A percentile compares a stretch with the other conserved stretches of the same genome.
Evolutionary conservation across 768 basidiomycete genomes (phyloP).

Genomic region (Psilocybe cyanescens): DNA sequence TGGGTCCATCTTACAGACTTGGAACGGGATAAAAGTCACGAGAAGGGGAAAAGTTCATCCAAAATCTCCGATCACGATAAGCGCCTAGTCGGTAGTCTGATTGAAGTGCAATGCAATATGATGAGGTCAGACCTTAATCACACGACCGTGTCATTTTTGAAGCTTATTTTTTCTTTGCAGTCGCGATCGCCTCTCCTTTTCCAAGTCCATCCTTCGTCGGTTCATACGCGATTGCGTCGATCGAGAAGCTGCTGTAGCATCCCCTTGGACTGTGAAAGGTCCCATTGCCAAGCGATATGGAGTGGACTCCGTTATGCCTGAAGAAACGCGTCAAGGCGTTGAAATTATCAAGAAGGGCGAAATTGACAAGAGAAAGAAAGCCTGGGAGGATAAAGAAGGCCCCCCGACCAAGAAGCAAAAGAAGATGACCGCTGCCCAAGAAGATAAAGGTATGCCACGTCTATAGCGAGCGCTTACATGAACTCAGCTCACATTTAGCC

Average conservation of each 20-base stretch:
- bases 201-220: constrained; percentile 94
- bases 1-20: constrained; percentile 86
- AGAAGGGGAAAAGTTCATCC: constrained; percentile 55
- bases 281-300: constrained; percentile 84
- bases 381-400: constrained; percentile 87
- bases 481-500: constrained; percentile 27
- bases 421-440: constrained; percentile 73
- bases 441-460: constrained; percentile 64
- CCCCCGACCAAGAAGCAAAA: constrained; percentile 83
- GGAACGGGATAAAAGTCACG: constrained; percentile 68
- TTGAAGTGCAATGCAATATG: constrained; percentile 79
- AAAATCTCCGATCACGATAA: constrained; percentile 59
- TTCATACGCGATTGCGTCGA: constrained; percentile 97
- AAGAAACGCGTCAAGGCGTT: constrained; percentile 78
- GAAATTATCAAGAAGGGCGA: constrained; percentile 84
- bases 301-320: constrained; percentile 85
- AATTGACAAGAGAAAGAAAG: constrained; percentile 92
- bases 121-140: constrained; percentile 67
- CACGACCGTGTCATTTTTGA: neutral
- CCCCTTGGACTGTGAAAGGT: constrained; percentile 95
- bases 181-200: constrained; percentile 94
- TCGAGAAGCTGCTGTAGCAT: constrained; percentile 88
- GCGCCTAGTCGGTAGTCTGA: constrained; percentile 74
- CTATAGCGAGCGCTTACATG: constrained; percentile 10
- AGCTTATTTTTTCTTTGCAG: constrained; percentile 41